Percentiles rank a stretch among this genome's conserved stretches.
Conservation (phyloP, 1,284 basidiomycete species). For the Phlebopus sp. region DNA sequence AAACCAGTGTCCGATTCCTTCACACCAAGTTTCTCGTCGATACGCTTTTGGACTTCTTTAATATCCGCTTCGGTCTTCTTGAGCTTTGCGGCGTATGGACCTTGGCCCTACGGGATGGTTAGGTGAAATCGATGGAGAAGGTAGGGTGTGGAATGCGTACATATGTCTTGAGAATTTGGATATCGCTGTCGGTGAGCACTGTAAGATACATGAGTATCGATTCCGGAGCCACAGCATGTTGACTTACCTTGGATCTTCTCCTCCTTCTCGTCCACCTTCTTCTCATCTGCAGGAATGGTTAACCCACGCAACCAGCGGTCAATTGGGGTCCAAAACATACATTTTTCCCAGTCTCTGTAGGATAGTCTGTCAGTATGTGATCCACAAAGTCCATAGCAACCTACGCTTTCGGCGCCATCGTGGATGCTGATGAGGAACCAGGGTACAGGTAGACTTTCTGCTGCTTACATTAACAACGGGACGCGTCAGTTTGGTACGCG, state of each 20-base stretch:
- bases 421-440: slow-evolving; percentile 18
- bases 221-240: background rate
- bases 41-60: slow-evolving; percentile 94
- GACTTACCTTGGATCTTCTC: slow-evolving; percentile 87
- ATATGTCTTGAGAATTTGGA: slow-evolving; percentile 99
- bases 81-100: slow-evolving; percentile 88
- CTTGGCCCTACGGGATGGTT: slow-evolving; percentile 78
- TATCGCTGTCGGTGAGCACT: slow-evolving; percentile 98
- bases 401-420: slow-evolving; percentile 84
- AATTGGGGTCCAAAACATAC: slow-evolving; percentile 44
- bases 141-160: slow-evolving; percentile 38
- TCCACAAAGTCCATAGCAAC: slow-evolving; percentile 25
- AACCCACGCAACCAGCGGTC: slow-evolving; percentile 6
- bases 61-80: slow-evolving; percentile 93
- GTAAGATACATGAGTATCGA: slow-evolving; percentile 15
- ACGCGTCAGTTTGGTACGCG: slow-evolving; percentile 35
- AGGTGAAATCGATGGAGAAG: background rate
- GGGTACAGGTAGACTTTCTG: background rate
- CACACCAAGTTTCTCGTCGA: slow-evolving; percentile 96
- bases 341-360: slow-evolving; percentile 93
- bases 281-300: slow-evolving; percentile 56
- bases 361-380: slow-evolving; percentile 6
- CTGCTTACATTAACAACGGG: slow-evolving; percentile 17
- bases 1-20: slow-evolving; percentile 99
- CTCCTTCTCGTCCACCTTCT: slow-evolving; percentile 80